These are phyloP conservation scores for Colletotrichum orbiculare DNA, from an alignment of 2,329 filamentous ascomycete genomes.

Conservation along the genomic window DNA sequence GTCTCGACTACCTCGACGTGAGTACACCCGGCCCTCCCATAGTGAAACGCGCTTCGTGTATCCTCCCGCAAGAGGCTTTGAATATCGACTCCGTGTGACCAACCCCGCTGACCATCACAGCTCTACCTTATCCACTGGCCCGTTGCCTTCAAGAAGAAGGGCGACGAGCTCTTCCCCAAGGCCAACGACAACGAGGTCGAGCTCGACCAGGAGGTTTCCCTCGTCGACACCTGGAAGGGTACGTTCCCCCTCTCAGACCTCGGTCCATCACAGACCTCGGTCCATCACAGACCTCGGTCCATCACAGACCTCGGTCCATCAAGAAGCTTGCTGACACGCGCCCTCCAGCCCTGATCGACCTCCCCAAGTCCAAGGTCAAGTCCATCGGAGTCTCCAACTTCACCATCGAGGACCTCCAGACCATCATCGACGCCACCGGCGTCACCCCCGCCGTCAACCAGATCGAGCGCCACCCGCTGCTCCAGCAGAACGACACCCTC, in stretches of 20 bases:
- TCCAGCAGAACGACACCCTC: slow-evolving; percentile 66
- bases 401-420: slow-evolving; percentile 64
- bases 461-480: slow-evolving; percentile 74
- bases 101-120: slow-evolving; percentile 38
- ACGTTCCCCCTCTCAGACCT: slow-evolving; percentile 4
- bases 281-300: neutral
- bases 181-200: slow-evolving; percentile 48
- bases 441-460: slow-evolving; percentile 74
- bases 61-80: too few species aligned
- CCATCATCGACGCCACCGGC: slow-evolving; percentile 66
- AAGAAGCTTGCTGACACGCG: neutral
- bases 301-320: neutral
- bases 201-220: slow-evolving; percentile 56
- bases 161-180: slow-evolving; percentile 58
- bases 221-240: slow-evolving; percentile 58
- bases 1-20: slow-evolving; percentile 67
- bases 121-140: slow-evolving; percentile 75
- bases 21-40: slow-evolving; percentile 30
- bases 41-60: too few species aligned
- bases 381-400: slow-evolving; percentile 82
- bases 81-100: too few species aligned
- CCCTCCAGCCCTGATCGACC: slow-evolving; percentile 59
- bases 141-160: slow-evolving; percentile 52
- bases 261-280: neutral
- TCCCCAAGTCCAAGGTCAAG: slow-evolving; percentile 69